Percentiles rank a stretch among this genome's conserved stretches.
These are phyloP conservation scores for Centrapalus pauciflorus DNA, from an alignment of 129 eudicot genomes.

Conservation along the genomic window DNA sequence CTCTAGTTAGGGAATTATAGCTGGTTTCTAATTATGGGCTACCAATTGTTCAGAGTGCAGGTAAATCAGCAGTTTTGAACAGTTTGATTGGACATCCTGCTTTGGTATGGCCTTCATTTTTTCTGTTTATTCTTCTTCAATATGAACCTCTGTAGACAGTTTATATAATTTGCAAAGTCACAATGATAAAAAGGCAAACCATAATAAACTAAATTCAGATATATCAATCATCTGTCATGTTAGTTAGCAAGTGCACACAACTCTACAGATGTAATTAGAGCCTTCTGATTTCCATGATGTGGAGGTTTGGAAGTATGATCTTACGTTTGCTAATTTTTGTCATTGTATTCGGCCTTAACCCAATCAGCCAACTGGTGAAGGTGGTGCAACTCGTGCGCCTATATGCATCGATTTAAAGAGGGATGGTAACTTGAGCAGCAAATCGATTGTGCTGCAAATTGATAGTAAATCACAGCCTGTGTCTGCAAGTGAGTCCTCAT, in stretches of 20 bases:
- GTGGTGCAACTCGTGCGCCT: constrained; percentile 99
- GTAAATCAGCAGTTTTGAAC: constrained; percentile 97
- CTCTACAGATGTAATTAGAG: not conserved
- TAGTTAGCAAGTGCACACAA: not conserved
- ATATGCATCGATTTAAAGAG: constrained; percentile 75
- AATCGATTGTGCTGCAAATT: constrained; percentile 79
- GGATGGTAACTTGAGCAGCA: constrained; percentile 81
- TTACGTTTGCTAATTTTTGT: not conserved
- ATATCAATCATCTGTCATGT: constrained; percentile 2
- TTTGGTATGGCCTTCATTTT: constrained; percentile 48
- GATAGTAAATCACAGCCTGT: constrained; percentile 94
- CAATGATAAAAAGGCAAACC: not conserved
- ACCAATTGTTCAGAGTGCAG: constrained; percentile 71
- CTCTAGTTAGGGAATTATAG: not conserved
- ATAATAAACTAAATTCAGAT: not conserved
- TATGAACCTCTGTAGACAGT: not conserved
- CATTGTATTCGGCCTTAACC: constrained; percentile 4
- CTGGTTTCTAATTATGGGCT: constrained; percentile 15
- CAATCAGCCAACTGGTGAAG: constrained; percentile 96
- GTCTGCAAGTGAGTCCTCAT: constrained; percentile 83
- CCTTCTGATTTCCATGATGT: not conserved
- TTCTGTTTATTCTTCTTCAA: not conserved
- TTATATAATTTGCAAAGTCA: not conserved
- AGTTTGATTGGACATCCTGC: constrained; percentile 99
- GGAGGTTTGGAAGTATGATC: constrained; percentile 2